Base-by-base conservation (phyloP, 1,284 basidiomycete species). In the Pseudozyma pruni region DNA sequence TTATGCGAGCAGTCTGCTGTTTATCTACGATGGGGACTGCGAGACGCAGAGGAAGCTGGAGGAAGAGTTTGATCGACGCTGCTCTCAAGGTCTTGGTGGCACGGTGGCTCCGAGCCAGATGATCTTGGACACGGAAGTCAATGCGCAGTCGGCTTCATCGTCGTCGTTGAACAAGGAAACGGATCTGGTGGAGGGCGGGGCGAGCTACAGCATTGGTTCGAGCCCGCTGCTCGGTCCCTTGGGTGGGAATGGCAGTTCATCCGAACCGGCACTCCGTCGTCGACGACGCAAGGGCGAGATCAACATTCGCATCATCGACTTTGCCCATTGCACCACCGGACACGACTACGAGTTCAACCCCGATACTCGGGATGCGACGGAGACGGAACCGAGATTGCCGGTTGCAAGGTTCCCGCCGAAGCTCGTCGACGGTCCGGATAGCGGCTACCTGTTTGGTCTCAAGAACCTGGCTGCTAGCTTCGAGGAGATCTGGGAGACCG, bases 321-420 rank as follows among this genome's bases (percentile, higher is more conserved):
- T 99, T 85, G 96, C 95, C 8, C 95, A 98, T 83, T 98, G 95
- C 59, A 98, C 94, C 8, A 98, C 94, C 0, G 95, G 95, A 8
- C 86, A 87, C 41, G 96, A 99, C 83, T 98, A 93, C 87, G 83
- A 91, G 51, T 88, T 89, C 10, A 19, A 33, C 41, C 82, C 83
- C 14, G 39, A 39, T 8, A 52, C 38, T 0, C n/a, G 29, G 17
- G 35, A 39, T 2, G 41, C 40, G 10, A 13, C 31, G 8, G 32
- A 29, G 13, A n/a, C n/a, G n/a, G n/a, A n/a, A n/a, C n/a, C n/a
- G n/a, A 19, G 29, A 3, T 22, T 77, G 7, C 78, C 82, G 13
- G 46, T 76, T 4, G 83, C 80, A 5, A 71, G 80, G 5, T 98
- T 96, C 84, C 94, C 94, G 4, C 96, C 96, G 1, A 91, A 92